Conservation (phyloP, 23 red algal species). For the Gracilaria gracilis region DNA sequence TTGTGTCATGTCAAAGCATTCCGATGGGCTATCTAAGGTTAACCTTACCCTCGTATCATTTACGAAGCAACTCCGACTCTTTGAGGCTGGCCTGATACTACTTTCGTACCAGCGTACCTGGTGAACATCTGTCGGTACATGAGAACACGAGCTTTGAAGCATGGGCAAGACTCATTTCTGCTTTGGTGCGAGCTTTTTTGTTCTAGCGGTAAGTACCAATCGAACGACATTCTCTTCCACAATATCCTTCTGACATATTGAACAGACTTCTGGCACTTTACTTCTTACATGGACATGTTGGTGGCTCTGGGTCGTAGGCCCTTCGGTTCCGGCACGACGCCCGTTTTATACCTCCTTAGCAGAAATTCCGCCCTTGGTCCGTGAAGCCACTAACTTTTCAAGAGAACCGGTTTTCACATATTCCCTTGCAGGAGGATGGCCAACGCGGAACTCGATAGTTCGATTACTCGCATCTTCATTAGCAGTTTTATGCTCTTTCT, state of each 20-base stretch:
- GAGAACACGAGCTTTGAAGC: neutral
- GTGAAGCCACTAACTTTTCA: neutral
- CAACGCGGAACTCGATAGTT: constrained; percentile 52
- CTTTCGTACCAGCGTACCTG: too few relatives aligned
- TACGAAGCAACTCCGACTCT: too few relatives aligned
- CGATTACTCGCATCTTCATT: constrained; percentile 56
- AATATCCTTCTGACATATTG: neutral
- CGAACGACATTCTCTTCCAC: neutral
- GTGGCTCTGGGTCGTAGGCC: constrained; percentile 68
- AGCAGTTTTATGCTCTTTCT: constrained; percentile 65
- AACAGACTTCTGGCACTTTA: constrained; percentile 44
- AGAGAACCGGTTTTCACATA: constrained; percentile 49
- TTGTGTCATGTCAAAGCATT: too few relatives aligned
- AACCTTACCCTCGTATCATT: too few relatives aligned
- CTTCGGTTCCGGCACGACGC: constrained; percentile 76
- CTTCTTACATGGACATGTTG: constrained; percentile 81
- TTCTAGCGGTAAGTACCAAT: constrained; percentile 47
- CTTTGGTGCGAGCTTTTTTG: constrained; percentile 66
- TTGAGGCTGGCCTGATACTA: neutral
- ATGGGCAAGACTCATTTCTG: constrained; percentile 67
- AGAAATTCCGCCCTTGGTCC: constrained; percentile 39
- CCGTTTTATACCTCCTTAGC: constrained; percentile 57
- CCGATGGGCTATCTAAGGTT: too few relatives aligned
- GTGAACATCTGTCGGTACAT: neutral
- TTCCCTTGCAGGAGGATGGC: constrained; percentile 79